phyloP scores from a whole-genome alignment of 2,329 filamentous ascomycete genomes.

The Ascochyta clinopodiicola region DNA sequence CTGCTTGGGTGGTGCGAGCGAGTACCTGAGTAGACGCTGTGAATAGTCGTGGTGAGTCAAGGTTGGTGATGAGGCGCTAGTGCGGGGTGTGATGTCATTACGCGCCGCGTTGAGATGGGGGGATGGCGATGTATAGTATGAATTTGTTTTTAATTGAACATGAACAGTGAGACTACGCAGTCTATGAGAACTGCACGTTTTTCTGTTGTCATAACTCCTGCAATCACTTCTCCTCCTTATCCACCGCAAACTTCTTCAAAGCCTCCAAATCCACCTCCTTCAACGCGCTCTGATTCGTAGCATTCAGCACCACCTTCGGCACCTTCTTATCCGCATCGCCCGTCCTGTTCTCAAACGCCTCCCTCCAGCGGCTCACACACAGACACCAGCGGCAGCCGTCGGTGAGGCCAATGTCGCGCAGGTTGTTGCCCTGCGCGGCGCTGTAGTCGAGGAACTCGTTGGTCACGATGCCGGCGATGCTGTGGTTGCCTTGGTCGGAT shows the following conservation, averaged over 20 bases:
- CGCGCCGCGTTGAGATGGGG: not conserved
- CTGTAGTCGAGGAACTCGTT: slow-evolving; percentile 69
- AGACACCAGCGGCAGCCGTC: slow-evolving; percentile 69
- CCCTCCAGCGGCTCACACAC: slow-evolving; percentile 65
- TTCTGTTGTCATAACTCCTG: not conserved
- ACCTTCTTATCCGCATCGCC: slow-evolving; percentile 56
- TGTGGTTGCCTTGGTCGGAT: slow-evolving; percentile 65
- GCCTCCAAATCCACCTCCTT: slow-evolving; percentile 56
- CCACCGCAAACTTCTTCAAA: slow-evolving; percentile 58
- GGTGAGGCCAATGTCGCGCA: slow-evolving; percentile 61
- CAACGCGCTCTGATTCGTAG: slow-evolving; percentile 61
- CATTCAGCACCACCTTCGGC: slow-evolving; percentile 58
- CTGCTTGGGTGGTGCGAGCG: slow-evolving; percentile 1
- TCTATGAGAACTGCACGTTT: not conserved
- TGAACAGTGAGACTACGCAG: no score
- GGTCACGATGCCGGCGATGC: slow-evolving; percentile 63
- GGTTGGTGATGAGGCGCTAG: not conserved
- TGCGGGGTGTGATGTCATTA: slow-evolving; percentile 14
- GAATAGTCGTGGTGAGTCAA: not conserved
- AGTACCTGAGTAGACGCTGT: slow-evolving; percentile 9
- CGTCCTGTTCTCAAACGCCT: slow-evolving; percentile 63
- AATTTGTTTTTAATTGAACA: no score
- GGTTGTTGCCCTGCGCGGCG: slow-evolving; percentile 64
- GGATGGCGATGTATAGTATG: no score
- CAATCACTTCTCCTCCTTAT: slow-evolving; percentile 34